Percentiles rank a stretch among this genome's conserved stretches.
Conservation (phyloP, 2,329 filamentous ascomycete species). For the Passalora sequoiae region DNA sequence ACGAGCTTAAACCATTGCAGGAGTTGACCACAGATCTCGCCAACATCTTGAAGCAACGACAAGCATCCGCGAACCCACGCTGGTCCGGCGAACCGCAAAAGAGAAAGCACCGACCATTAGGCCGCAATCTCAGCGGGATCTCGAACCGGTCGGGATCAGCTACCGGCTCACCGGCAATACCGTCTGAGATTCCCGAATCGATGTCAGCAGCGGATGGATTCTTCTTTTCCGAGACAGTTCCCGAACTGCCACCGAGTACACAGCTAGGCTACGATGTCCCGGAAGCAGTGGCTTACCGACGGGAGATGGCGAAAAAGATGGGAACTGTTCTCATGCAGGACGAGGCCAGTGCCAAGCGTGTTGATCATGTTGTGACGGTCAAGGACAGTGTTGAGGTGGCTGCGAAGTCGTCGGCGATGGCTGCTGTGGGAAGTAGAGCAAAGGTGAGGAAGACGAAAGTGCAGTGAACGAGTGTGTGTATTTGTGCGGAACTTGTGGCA, state of each 20-base stretch:
- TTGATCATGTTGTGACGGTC: conserved; percentile 30
- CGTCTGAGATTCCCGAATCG: conserved; percentile 8
- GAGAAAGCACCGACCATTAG: conserved; percentile 29
- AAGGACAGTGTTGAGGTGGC: conserved; percentile 25
- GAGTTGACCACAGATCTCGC: conserved; percentile 24
- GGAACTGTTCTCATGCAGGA: conserved; percentile 26
- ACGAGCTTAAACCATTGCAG: conserved; percentile 11
- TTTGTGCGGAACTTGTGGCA: too few species aligned
- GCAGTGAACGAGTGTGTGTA: background rate
- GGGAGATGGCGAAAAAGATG: conserved; percentile 32
- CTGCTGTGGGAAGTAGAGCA: background rate
- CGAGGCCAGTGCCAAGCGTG: conserved; percentile 20
- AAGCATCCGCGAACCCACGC: conserved; percentile 9
- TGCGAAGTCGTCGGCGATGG: conserved; percentile 1
- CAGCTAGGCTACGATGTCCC: conserved; percentile 34
- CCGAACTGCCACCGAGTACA: conserved; percentile 26
- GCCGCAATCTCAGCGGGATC: conserved; percentile 28
- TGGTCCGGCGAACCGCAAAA: conserved; percentile 15
- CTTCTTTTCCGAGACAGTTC: conserved; percentile 10
- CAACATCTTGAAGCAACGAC: conserved; percentile 19
- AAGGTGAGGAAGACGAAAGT: conserved; percentile 6
- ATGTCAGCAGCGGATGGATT: conserved; percentile 22
- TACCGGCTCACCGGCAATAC: conserved; percentile 11
- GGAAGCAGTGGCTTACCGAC: conserved; percentile 29
- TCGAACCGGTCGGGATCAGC: conserved; percentile 21